Base-by-base conservation (phyloP, 495 filamentous ascomycete species). In the Hypoxylon subgilvum region DNA sequence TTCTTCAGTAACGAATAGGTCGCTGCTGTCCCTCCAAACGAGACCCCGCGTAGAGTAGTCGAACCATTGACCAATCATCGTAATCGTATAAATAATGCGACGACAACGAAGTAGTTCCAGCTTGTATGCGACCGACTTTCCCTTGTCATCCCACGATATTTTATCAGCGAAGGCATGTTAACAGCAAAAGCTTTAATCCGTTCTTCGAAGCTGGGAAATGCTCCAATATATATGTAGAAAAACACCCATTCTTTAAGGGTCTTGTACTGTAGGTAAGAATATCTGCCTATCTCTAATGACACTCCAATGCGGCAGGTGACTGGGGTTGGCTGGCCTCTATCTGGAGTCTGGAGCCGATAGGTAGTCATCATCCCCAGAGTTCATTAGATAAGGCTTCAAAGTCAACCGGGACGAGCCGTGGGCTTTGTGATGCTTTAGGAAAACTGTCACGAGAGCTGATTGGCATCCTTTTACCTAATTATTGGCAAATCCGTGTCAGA, bases 41-140 rank as follows among this genome's bases (percentile, higher is more conserved):
- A 40, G 49, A 58, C 61, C 61, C 61, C 54, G 54, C 61, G 54
- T 41, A 27, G 27, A 55, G 32, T 19, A 49, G 43, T 51, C 34
- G 18, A 55, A 59, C 49, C 61, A 59, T 64, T 64, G 61, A 23
- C 61, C 61, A 64, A 64, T 64, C 54, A 64, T 64, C 49, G 25
- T 45, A 34, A 10, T 12, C 32, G 3, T 36, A 39, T 53, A 59
- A 27, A 57, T 42, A 64, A 64, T 44, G 40, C 54, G 54, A 51
- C 49, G 21, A 50, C 31, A 45, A n/a, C n/a, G n/a, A n/a, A n/a
- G n/a, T n/a, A 50, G 36, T 54, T 59, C 61, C 61, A 54, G 45
- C 50, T 57, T 38, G 47, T 58, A 58, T 64, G 46, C 54, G 54
- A 58, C 49, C 54, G 54, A 58, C 49, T 50, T 58, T 63, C 53